These are phyloP conservation scores for Halophytophthora batemanensis DNA, from an alignment of 352 stramenopile genomes.

Conservation along the genomic window DNA sequence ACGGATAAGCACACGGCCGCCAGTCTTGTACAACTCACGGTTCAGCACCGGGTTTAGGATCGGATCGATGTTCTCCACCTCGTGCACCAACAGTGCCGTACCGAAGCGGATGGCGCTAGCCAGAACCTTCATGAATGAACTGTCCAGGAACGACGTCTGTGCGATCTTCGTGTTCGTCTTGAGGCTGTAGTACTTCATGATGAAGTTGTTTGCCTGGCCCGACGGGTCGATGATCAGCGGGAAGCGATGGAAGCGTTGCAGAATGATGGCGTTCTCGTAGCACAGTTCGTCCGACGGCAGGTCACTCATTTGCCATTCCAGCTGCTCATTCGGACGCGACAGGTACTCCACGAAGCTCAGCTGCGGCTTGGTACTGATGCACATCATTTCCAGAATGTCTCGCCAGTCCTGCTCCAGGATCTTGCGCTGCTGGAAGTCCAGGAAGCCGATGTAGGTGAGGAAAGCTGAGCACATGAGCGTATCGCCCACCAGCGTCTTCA, in stretches of 20 bases:
- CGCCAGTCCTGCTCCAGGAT: conserved; percentile 95
- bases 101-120: conserved; percentile 99
- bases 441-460: conserved; percentile 98
- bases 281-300: conserved; percentile 97
- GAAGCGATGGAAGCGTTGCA: conserved; percentile 97
- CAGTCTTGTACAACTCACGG: conserved; percentile 97
- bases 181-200: conserved; percentile 96
- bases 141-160: conserved; percentile 99
- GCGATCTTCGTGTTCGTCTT: conserved; percentile 93
- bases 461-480: conserved; percentile 95
- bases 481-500: conserved; percentile 97
- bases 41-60: conserved; percentile 99
- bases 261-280: conserved; percentile 99
- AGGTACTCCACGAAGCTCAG: conserved; percentile 96
- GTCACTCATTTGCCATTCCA: conserved; percentile 95
- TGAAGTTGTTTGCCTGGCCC: conserved; percentile 97
- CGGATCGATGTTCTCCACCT: conserved; percentile 99
- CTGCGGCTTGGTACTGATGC: conserved; percentile 78
- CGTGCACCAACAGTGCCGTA: conserved; percentile 97
- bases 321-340: conserved; percentile 92
- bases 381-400: conserved; percentile 92
- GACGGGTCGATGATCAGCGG: conserved; percentile 99
- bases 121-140: conserved; percentile 99
- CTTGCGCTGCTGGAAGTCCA: conserved; percentile 97
- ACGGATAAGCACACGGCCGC: conserved; percentile 96